phyloP scores from a whole-genome alignment of 2,329 filamentous ascomycete genomes.

The Colletotrichum spaethianum region DNA sequence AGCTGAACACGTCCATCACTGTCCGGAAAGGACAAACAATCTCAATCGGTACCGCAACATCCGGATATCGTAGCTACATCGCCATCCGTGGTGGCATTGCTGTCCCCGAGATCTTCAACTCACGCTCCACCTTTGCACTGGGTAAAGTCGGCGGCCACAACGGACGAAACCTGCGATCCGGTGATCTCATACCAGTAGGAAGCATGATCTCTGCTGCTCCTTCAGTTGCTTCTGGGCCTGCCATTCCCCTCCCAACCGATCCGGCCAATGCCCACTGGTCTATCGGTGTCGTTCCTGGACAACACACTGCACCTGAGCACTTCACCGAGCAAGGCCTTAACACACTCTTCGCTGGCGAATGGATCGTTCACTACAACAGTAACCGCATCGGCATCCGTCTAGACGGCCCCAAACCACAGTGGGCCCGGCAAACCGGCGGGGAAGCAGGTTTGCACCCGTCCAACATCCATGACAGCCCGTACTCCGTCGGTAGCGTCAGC shows the following conservation, averaged over 20 bases:
- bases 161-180: conserved; percentile 50
- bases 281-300: conserved; percentile 55
- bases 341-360: conserved; percentile 52
- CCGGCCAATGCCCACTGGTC: conserved; percentile 47
- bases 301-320: conserved; percentile 55
- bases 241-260: conserved; percentile 45
- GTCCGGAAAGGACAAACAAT: conserved; percentile 48
- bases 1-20: conserved; percentile 45
- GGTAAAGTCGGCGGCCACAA: conserved; percentile 52
- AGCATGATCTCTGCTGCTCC: neutral
- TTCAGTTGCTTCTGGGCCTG: neutral
- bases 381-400: conserved; percentile 57
- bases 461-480: conserved; percentile 58
- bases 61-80: conserved; percentile 53
- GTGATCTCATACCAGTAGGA: conserved; percentile 49
- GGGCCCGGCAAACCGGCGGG: conserved; percentile 55
- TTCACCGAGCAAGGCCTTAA: conserved; percentile 51
- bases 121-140: conserved; percentile 50
- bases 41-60: conserved; percentile 44
- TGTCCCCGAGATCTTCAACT: conserved; percentile 52
- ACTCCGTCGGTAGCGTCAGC: conserved; percentile 58
- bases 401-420: conserved; percentile 53
- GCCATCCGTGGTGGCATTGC: conserved; percentile 53
- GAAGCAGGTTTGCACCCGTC: conserved; percentile 57
- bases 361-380: conserved; percentile 58